phyloP scores from a whole-genome alignment of 805 yeast species.

The Wickerhamiella qilinensis region DNA sequence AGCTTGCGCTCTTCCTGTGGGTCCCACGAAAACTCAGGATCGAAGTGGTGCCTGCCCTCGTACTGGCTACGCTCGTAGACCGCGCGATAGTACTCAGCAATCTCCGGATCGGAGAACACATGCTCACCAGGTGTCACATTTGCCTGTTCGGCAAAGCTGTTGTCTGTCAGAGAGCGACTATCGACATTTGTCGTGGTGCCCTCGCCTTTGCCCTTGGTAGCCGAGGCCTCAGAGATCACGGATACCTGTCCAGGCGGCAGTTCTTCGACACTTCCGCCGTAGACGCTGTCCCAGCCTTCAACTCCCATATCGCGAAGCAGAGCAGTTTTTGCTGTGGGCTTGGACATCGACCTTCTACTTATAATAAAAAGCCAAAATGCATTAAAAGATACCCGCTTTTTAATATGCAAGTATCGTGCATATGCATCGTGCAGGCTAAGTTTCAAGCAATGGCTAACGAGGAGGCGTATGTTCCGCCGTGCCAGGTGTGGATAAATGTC shows the following conservation, averaged over 20 bases:
- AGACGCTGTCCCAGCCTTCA: neutral
- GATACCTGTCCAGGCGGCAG: neutral
- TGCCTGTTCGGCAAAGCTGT: neutral
- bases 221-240: neutral
- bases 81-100: conserved; percentile 29
- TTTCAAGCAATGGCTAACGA: too few relatives aligned
- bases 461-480: too few relatives aligned
- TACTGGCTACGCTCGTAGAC: conserved; percentile 32
- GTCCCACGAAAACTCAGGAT: conserved; percentile 38
- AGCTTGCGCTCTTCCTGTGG: conserved; percentile 30
- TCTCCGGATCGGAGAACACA: conserved; percentile 30
- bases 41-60: conserved; percentile 37
- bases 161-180: neutral
- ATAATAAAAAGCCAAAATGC: too few relatives aligned
- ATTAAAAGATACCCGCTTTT: too few relatives aligned
- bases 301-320: too few relatives aligned
- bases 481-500: too few relatives aligned
- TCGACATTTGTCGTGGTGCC: neutral
- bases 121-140: conserved; percentile 6
- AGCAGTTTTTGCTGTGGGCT: too few relatives aligned
- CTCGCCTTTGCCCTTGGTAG: neutral
- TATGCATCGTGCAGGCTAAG: too few relatives aligned
- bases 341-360: too few relatives aligned
- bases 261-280: neutral
- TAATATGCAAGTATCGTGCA: too few relatives aligned